Evolutionary conservation across 345 rosid genomes (phyloP).

Genomic region (Lumnitzera racemosa): DNA sequence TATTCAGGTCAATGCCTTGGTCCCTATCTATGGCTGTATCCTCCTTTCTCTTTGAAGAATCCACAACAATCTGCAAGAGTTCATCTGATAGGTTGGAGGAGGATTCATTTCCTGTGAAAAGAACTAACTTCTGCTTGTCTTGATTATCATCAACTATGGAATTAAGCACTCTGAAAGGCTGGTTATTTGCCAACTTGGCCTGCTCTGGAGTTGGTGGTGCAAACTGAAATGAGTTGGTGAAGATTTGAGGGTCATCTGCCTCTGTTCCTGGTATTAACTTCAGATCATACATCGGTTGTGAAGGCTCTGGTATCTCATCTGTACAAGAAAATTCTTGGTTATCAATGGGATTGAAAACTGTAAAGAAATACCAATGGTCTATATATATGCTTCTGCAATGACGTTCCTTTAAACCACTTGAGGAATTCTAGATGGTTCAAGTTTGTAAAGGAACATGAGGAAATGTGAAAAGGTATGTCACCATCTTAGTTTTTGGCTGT

Average conservation of each 20-base stretch:
- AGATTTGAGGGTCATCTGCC: constrained; percentile 21
- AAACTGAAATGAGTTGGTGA: constrained; percentile 22
- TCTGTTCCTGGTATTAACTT: constrained; percentile 44
- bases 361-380: too few species aligned
- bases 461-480: too few species aligned
- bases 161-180: constrained; percentile 4
- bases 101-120: constrained; percentile 14
- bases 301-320: constrained; percentile 45
- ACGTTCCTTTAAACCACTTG: too few species aligned
- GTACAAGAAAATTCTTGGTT: constrained; percentile 12
- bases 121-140: constrained; percentile 19
- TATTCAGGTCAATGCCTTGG: constrained; percentile 54
- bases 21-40: constrained; percentile 19
- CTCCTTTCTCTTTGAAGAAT: constrained; percentile 25
- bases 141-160: constrained; percentile 10
- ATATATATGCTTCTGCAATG: too few species aligned
- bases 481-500: too few species aligned
- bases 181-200: constrained; percentile 13
- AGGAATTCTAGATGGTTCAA: too few species aligned
- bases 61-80: constrained; percentile 33
- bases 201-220: constrained; percentile 29
- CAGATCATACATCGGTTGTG: constrained; percentile 27
- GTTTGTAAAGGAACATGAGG: too few species aligned
- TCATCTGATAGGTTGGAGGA: constrained; percentile 18
- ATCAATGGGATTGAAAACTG: too few species aligned